A percentile compares a stretch with the other conserved stretches of the same genome.
These are phyloP conservation scores for Sporothrix luriei DNA, from an alignment of 2,329 filamentous ascomycete species.

Conservation along the genomic window DNA sequence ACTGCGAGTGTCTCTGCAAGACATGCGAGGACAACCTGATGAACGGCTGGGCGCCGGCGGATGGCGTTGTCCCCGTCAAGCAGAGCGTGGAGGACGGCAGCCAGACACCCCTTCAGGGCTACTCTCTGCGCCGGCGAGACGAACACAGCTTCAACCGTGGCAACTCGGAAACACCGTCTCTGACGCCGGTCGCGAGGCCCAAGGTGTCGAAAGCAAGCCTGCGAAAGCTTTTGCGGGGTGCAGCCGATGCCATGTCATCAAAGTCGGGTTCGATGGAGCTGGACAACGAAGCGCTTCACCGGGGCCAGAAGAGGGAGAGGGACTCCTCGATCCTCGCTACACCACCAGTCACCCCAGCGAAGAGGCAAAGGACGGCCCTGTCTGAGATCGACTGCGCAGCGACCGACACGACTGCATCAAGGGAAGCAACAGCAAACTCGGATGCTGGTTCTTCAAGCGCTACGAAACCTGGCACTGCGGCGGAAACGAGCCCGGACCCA, in stretches of 20 bases:
- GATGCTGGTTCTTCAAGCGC: neutral
- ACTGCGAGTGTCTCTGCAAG: slow-evolving; percentile 89
- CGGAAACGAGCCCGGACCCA: slow-evolving; percentile 38
- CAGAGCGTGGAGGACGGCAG: slow-evolving; percentile 58
- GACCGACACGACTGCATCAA: neutral
- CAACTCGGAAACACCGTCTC: slow-evolving; percentile 60
- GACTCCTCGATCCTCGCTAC: slow-evolving; percentile 54
- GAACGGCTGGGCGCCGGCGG: slow-evolving; percentile 78
- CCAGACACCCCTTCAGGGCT: slow-evolving; percentile 47
- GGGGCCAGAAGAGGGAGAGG: slow-evolving; percentile 44
- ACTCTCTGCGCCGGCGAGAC: slow-evolving; percentile 60
- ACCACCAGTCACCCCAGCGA: slow-evolving; percentile 59
- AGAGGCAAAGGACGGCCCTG: slow-evolving; percentile 49
- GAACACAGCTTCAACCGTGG: slow-evolving; percentile 50
- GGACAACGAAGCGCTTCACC: slow-evolving; percentile 30
- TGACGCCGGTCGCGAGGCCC: slow-evolving; percentile 59
- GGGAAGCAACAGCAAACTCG: neutral
- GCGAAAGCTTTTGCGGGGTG: slow-evolving; percentile 21
- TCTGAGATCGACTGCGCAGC: neutral
- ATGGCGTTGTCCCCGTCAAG: slow-evolving; percentile 51
- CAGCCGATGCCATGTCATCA: slow-evolving; percentile 9
- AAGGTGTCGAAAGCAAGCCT: slow-evolving; percentile 50
- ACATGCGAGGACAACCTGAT: slow-evolving; percentile 75
- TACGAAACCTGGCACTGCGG: neutral
- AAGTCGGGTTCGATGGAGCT: neutral